Evolutionary conservation across 306 rosid species (phyloP).

Genomic region (Castanospermum australe): DNA sequence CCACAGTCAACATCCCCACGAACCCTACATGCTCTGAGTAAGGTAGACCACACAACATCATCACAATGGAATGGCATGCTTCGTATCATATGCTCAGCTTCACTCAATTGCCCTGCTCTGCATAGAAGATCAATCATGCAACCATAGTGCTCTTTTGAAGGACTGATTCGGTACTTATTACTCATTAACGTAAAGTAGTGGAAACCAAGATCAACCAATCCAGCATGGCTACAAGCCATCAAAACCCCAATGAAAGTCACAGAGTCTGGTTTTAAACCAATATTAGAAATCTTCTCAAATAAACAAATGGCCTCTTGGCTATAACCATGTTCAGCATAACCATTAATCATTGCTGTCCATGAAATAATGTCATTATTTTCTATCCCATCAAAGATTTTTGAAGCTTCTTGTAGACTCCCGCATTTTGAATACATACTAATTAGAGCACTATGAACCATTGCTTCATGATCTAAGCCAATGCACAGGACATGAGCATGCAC

Average conservation of each 20-base stretch:
- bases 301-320: slow-evolving; percentile 69
- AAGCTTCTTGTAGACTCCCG: slow-evolving; percentile 70
- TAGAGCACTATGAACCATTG: slow-evolving; percentile 65
- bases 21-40: slow-evolving; percentile 72
- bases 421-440: slow-evolving; percentile 75
- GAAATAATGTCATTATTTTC: slow-evolving; percentile 51
- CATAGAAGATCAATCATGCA: slow-evolving; percentile 82
- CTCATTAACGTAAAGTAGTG: slow-evolving; percentile 55
- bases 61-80: slow-evolving; percentile 58
- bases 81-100: slow-evolving; percentile 63
- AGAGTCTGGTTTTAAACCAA: slow-evolving; percentile 62
- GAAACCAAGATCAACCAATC: slow-evolving; percentile 76
- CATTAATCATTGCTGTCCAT: slow-evolving; percentile 84
- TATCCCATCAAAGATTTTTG: slow-evolving; percentile 41
- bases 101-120: slow-evolving; percentile 72
- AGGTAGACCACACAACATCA: slow-evolving; percentile 83
- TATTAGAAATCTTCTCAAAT: slow-evolving; percentile 54
- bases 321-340: slow-evolving; percentile 73
- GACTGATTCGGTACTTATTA: slow-evolving; percentile 45
- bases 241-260: slow-evolving; percentile 78
- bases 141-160: slow-evolving; percentile 78
- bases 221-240: slow-evolving; percentile 79
- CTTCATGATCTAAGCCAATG: slow-evolving; percentile 54
- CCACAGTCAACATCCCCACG: slow-evolving; percentile 66
- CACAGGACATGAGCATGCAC: slow-evolving; percentile 67